Base-by-base conservation (phyloP, 768 basidiomycete species). In the Lepiota venenata region DNA sequence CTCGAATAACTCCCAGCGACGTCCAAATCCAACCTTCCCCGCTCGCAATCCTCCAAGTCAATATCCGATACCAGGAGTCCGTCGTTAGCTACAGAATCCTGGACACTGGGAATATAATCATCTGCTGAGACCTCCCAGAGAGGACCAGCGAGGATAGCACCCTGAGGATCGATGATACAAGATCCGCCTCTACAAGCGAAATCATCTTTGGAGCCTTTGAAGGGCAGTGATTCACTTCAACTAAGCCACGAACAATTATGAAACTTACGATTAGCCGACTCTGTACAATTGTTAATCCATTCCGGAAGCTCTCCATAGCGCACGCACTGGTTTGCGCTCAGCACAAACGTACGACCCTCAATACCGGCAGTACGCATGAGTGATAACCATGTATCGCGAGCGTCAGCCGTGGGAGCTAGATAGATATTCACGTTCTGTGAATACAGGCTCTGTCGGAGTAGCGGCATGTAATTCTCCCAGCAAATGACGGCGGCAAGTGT, bases 401-500 rank as follows among this genome's bases (percentile, higher is more conserved):
- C 71, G 58, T 87, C 85, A 18, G 85, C 84, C 0, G 85, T 87
- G 0, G 85, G 84, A 0, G 81, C 85, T 61, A 82, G 84, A 63
- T 84, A 83, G 12, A 87, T 67, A 60, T 85, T 76, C 1, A 78
- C 81, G 10, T 82, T 81, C 40, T 77, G 68, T 5, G 78, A 74
- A 63, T 85, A 86, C 63, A 84, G 84, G 62, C 76, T 75, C 2
- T 78, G 73, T 39, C 84, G 74, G 56, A 86, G 83, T 84, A 85
- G 61, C 16, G 85, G 85, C 83, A 85, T 84, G 56, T 84, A 84
- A 61, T 86, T 85, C 57, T 87, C 85, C 83, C 83, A 83, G 60
- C 83, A 84, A 39, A 84, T 81, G 1, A 80, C 71, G 2, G 80
- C 81, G 6, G 80, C 77, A 1, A 85, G 58, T 60, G 81, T 84